A percentile compares a stretch with the other conserved stretches of the same genome.
Evolutionary conservation across 441 rosid genomes (phyloP).

Genomic region (Erodium moschatum): DNA sequence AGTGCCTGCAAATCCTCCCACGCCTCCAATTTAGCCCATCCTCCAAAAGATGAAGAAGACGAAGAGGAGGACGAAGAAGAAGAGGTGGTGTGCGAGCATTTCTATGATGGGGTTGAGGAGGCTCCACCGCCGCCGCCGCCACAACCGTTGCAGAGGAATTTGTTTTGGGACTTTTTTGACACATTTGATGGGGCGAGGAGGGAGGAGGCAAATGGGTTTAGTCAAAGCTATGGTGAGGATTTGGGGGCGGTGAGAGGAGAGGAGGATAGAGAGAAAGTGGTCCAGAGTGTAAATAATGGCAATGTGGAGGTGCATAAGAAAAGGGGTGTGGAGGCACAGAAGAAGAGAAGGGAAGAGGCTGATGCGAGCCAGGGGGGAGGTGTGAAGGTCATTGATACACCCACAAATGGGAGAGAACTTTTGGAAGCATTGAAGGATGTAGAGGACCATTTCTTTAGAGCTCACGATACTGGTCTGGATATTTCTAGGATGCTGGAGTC

Average conservation of each 20-base stretch:
- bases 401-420: constrained; percentile 35
- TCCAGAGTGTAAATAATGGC: not conserved
- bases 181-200: not conserved
- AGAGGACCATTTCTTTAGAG: constrained; percentile 43
- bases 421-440: constrained; percentile 49
- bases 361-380: constrained; percentile 20
- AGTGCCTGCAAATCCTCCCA: not conserved
- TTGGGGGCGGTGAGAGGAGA: constrained; percentile 14
- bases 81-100: constrained; percentile 22
- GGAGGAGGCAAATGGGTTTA: not conserved
- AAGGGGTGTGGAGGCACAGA: constrained; percentile 17
- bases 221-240: not conserved
- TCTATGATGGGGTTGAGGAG: not conserved
- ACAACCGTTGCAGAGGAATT: not conserved
- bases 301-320: constrained; percentile 16
- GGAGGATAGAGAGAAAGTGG: not conserved
- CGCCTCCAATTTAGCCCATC: too few relatives aligned
- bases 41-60: too few relatives aligned
- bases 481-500: constrained; percentile 53
- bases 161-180: not conserved
- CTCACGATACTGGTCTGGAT: constrained; percentile 48
- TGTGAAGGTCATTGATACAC: constrained; percentile 27
- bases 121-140: not conserved
- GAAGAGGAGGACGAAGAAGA: constrained; percentile 26
- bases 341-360: constrained; percentile 15